Evolutionary conservation across 2,329 filamentous ascomycete genomes (phyloP), one percentile per base, ranked within the genome.

Genomic region (Tolypocladium capitatum): DNA sequence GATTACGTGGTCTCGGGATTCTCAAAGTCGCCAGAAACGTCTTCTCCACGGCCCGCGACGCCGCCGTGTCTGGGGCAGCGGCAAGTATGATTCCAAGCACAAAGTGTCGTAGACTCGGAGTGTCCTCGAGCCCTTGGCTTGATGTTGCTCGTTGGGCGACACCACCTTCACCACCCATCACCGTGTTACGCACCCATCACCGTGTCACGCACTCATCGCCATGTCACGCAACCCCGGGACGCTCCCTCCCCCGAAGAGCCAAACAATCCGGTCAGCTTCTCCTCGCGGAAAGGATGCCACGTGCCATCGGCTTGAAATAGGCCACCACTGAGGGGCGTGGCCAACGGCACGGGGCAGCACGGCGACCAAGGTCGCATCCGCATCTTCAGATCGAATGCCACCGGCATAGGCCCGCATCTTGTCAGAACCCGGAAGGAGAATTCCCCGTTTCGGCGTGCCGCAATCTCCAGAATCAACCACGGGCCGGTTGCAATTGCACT

Each of bases 141-240:
- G 60, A 68, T 78, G 53, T 55, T 74, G 14, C 70, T 81, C 5
- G 75, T 13, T 34, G 5, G 6, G 6, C 10, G 9, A 36, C n/a
- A n/a, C n/a, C n/a, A n/a, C n/a, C n/a, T n/a, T n/a, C n/a, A n/a
- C n/a, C n/a, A n/a, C n/a, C n/a, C n/a, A n/a, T n/a, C n/a, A n/a
- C n/a, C n/a, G n/a, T n/a, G n/a, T n/a, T n/a, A n/a, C n/a, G n/a
- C n/a, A n/a, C n/a, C n/a, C n/a, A n/a, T n/a, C n/a, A n/a, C n/a
- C n/a, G n/a, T n/a, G n/a, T n/a, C n/a, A n/a, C n/a, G n/a, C n/a
- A n/a, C n/a, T n/a, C n/a, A n/a, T n/a, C n/a, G n/a, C n/a, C n/a
- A n/a, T n/a, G n/a, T 18, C 2, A 13, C 11, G 18, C 34, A 36
- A 36, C 34, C 2, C 32, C 32, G 13, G 34, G 10, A 36, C 9